phyloP scores from a whole-genome alignment of 2,329 filamentous ascomycete genomes.

The Fusarium pseudocircinatum region DNA sequence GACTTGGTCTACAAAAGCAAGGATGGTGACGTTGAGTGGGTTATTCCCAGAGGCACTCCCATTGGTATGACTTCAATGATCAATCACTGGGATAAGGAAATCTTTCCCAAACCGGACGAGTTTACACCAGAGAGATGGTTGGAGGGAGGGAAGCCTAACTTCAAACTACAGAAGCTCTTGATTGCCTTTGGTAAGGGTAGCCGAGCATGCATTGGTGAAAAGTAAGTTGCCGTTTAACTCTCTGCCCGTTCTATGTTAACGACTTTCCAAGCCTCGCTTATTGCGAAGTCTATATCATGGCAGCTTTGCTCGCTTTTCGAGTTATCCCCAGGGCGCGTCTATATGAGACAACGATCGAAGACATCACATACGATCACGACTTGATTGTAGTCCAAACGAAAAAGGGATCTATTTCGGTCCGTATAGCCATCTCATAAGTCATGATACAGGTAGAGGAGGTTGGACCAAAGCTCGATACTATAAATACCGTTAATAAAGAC shows the following conservation, averaged over 20 bases:
- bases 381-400: slow-evolving; percentile 34
- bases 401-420: slow-evolving; percentile 29
- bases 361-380: slow-evolving; percentile 37
- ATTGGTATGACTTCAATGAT: slow-evolving; percentile 48
- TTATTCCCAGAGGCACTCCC: slow-evolving; percentile 45
- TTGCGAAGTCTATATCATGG: slow-evolving; percentile 35
- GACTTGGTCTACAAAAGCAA: slow-evolving; percentile 41
- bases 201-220: slow-evolving; percentile 37
- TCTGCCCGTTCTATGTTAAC: background rate
- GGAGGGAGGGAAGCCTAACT: slow-evolving; percentile 37
- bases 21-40: slow-evolving; percentile 30
- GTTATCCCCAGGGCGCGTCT: slow-evolving; percentile 26
- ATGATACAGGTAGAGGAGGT: fast-evolving
- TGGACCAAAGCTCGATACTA: background rate
- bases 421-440: slow-evolving; percentile 9
- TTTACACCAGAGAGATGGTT: slow-evolving; percentile 49
- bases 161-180: slow-evolving; percentile 36
- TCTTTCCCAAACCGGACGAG: slow-evolving; percentile 47
- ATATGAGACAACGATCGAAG: slow-evolving; percentile 25
- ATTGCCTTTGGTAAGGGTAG: slow-evolving; percentile 35
- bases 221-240: slow-evolving; percentile 1
- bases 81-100: slow-evolving; percentile 44
- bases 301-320: slow-evolving; percentile 8
- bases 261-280: slow-evolving; percentile 17
- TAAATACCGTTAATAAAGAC: no score